These are phyloP conservation scores for Madurella fahalii DNA, from an alignment of 2,329 filamentous ascomycete species.

Conservation along the genomic window DNA sequence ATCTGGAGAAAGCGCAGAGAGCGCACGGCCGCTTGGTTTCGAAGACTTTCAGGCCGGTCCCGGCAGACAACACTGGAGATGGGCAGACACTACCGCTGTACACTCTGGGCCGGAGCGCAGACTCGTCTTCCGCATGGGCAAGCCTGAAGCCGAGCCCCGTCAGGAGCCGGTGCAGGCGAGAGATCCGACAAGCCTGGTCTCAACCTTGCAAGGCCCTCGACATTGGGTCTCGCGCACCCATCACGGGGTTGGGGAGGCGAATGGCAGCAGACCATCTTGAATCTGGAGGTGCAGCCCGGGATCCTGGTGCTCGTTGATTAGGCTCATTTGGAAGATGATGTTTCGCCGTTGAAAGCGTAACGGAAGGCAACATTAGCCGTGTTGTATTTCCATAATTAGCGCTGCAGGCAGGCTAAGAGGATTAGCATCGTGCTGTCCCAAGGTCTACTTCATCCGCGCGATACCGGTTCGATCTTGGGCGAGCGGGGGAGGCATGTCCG, in stretches of 20 bases:
- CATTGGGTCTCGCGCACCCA: neutral
- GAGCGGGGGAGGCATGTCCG: neutral
- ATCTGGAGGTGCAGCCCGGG: neutral
- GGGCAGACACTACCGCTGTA: too few relatives aligned
- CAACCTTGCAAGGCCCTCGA: conserved; percentile 1
- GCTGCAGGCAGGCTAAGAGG: neutral
- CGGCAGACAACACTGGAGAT: conserved; percentile 10
- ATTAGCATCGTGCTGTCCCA: neutral
- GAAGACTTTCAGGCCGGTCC: conserved; percentile 11
- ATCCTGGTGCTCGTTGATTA: neutral
- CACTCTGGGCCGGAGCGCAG: neutral
- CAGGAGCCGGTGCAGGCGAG: neutral
- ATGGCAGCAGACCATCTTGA: neutral
- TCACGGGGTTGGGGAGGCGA: neutral
- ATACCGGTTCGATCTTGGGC: neutral
- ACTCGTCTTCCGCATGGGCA: neutral
- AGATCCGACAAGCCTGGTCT: conserved; percentile 5
- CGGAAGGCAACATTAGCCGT: conserved; percentile 6
- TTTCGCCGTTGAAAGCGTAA: neutral
- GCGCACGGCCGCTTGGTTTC: conserved; percentile 6
- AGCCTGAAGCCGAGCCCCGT: neutral
- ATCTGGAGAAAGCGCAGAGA: conserved; percentile 9
- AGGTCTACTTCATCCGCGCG: neutral
- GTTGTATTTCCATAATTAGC: conserved; percentile 12
- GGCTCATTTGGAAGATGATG: neutral